phyloP scores from a whole-genome alignment of 441 rosid species.

The Erodium chrysanthum region DNA sequence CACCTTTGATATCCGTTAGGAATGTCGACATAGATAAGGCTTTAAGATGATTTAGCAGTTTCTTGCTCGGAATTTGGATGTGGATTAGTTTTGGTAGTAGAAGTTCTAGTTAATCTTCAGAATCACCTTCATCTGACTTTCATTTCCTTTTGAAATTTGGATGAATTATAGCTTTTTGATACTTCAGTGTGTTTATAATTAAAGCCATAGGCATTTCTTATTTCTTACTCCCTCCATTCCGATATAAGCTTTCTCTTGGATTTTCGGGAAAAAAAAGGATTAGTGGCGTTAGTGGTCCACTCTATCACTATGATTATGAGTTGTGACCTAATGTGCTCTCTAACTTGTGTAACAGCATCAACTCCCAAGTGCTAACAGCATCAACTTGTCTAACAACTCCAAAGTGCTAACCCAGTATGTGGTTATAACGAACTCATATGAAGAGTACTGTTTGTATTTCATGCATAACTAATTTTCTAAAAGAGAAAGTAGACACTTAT shows the following conservation, averaged over 20 bases:
- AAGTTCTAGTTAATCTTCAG: no score
- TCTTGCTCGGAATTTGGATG: background rate
- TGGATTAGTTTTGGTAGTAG: background rate
- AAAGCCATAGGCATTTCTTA: no score
- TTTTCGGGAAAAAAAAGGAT: background rate
- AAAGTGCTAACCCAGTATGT: no score
- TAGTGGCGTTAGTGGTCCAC: background rate
- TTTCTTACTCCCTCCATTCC: background rate
- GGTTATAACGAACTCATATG: background rate
- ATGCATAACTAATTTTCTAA: background rate
- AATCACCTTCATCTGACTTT: no score
- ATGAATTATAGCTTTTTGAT: no score
- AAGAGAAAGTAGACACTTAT: background rate
- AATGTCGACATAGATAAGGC: background rate
- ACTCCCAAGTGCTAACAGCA: no score
- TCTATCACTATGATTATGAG: no score
- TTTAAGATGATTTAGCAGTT: background rate
- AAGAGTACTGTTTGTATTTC: background rate
- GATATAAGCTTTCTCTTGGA: background rate
- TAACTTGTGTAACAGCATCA: no score
- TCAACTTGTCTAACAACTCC: no score
- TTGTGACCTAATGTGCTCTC: no score
- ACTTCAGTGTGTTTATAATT: no score
- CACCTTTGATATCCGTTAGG: background rate
- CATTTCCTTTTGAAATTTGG: no score